A percentile compares a stretch with the other conserved stretches of the same genome.
Evolutionary conservation across 2,329 filamentous ascomycete genomes (phyloP).

Genomic region (Penicillium sp.): DNA sequence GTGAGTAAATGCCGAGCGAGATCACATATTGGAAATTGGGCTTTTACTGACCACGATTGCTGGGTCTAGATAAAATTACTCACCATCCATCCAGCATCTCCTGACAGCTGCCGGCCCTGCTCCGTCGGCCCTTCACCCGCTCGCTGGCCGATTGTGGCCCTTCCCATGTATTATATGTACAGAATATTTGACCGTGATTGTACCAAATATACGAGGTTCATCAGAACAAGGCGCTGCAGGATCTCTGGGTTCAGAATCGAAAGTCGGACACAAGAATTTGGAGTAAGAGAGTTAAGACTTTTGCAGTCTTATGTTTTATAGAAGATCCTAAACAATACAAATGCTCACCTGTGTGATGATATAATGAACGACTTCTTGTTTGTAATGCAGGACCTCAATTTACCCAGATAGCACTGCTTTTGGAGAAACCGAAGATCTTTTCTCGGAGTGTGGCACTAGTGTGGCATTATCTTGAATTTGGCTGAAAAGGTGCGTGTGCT

Average conservation of each 20-base stretch:
- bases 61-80: too few species aligned
- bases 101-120: too few species aligned
- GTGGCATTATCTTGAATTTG: neutral
- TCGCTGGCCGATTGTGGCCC: slow-evolving; percentile 23
- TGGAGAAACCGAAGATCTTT: neutral
- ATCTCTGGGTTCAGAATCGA: too few species aligned
- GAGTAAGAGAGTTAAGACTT: too few species aligned
- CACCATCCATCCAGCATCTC: neutral
- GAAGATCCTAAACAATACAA: too few species aligned
- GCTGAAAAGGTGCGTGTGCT: slow-evolving; percentile 12
- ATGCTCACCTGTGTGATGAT: too few species aligned
- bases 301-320: too few species aligned
- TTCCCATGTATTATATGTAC: slow-evolving; percentile 32
- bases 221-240: neutral
- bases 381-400: neutral
- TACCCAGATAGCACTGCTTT: neutral
- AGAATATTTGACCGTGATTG: slow-evolving; percentile 18
- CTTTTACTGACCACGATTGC: too few species aligned
- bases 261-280: too few species aligned
- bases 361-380: too few species aligned
- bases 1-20: too few species aligned
- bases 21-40: too few species aligned
- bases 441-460: slow-evolving; percentile 12
- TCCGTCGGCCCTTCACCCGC: slow-evolving; percentile 15
- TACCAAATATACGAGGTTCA: neutral